Conservation (phyloP, 2,329 filamentous ascomycete genomes). For the Fusarium tupiense region DNA sequence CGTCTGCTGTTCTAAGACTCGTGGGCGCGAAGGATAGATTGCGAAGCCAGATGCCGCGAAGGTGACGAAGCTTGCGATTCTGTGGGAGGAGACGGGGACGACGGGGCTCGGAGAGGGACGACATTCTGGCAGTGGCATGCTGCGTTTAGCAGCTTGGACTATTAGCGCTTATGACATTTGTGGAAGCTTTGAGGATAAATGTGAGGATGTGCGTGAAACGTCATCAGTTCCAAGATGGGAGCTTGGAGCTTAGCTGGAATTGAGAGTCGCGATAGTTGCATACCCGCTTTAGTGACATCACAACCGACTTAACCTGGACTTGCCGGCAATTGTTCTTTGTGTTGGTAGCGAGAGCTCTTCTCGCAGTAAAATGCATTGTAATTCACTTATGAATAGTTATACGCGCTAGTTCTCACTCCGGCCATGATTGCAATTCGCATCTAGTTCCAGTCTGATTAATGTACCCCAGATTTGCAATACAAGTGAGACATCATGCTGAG, state of each 20-base stretch:
- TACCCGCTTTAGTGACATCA: constrained; percentile 36
- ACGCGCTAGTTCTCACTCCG: fast-evolving
- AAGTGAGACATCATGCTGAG: not conserved
- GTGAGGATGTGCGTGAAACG: constrained; percentile 6
- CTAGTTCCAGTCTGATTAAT: not conserved
- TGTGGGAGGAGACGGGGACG: constrained; percentile 68
- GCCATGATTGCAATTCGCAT: too few species aligned
- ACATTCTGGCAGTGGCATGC: constrained; percentile 45
- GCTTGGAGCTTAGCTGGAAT: constrained; percentile 36
- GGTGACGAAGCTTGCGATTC: constrained; percentile 89
- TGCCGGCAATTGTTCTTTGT: too few species aligned
- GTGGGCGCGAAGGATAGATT: constrained; percentile 77
- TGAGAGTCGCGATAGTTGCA: constrained; percentile 42
- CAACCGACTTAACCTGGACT: not conserved
- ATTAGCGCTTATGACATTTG: constrained; percentile 33
- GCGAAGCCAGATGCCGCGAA: constrained; percentile 86
- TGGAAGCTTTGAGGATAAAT: not conserved
- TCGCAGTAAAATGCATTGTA: not conserved
- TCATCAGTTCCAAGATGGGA: constrained; percentile 28
- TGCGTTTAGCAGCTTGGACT: constrained; percentile 27
- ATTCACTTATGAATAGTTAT: not conserved
- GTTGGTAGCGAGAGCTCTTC: not conserved
- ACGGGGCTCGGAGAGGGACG: constrained; percentile 50
- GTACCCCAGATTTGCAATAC: not conserved
- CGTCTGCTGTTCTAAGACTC: constrained; percentile 77